A percentile compares a stretch with the other conserved stretches of the same genome.
Evolutionary conservation across 306 rosid genomes (phyloP).

Genomic region (Phaseolus lunatus): DNA sequence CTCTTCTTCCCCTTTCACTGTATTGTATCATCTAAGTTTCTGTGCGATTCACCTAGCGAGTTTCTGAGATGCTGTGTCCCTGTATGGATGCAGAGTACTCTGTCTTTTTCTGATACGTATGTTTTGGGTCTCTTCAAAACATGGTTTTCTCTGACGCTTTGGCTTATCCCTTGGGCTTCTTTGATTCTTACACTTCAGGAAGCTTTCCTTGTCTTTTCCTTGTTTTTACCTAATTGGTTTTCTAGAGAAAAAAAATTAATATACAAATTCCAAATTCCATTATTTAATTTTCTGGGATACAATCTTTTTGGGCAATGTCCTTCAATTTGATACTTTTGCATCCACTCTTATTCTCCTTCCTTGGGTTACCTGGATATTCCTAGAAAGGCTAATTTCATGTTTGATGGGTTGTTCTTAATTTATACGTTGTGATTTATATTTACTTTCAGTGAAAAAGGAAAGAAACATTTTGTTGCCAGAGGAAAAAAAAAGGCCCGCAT

Average conservation of each 20-base stretch:
- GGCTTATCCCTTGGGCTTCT: conserved; percentile 18
- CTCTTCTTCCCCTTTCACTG: conserved; percentile 5
- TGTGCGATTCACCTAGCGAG: conserved; percentile 25
- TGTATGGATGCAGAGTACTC: conserved; percentile 25
- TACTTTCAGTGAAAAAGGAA: background rate
- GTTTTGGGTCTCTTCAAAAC: conserved; percentile 28
- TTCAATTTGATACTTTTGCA: conserved; percentile 19
- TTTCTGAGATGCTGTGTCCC: conserved; percentile 25
- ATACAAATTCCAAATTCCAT: conserved; percentile 9
- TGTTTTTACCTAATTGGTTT: background rate
- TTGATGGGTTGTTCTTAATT: conserved; percentile 36
- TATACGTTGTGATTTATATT: conserved; percentile 33
- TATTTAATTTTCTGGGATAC: background rate
- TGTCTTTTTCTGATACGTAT: conserved; percentile 38
- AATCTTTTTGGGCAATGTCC: background rate
- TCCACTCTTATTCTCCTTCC: conserved; percentile 9
- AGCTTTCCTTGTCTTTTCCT: background rate
- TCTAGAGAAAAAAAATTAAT: background rate
- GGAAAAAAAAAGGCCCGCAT: conserved; percentile 16
- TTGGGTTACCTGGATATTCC: background rate
- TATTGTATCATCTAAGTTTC: conserved; percentile 32
- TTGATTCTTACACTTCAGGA: conserved; percentile 42
- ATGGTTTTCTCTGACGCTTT: conserved; percentile 37
- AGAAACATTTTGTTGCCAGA: background rate
- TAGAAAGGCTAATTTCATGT: background rate